phyloP scores from a whole-genome alignment of 2,329 filamentous ascomycete species.

The Trichoderma oligosporum region DNA sequence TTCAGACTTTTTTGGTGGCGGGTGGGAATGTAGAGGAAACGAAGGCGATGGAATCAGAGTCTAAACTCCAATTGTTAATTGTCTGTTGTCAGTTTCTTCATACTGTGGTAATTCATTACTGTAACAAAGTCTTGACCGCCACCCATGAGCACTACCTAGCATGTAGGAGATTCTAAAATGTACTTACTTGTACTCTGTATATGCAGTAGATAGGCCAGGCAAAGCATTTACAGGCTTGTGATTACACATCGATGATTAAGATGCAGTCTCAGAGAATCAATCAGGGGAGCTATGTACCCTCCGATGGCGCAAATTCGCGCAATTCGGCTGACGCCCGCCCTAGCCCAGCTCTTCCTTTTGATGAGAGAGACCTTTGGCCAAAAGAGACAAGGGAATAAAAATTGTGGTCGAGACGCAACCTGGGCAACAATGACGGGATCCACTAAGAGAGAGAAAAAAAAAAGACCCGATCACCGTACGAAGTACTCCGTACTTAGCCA shows the following conservation, averaged over 20 bases:
- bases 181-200: too few species aligned
- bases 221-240: slow-evolving; percentile 1
- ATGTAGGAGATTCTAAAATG: slow-evolving; percentile 2
- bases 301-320: slow-evolving; percentile 18
- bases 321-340: slow-evolving; percentile 14
- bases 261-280: neutral
- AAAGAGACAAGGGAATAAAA: neutral
- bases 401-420: neutral
- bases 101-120: too few species aligned
- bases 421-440: slow-evolving; percentile 1
- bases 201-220: neutral
- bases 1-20: too few species aligned
- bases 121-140: neutral
- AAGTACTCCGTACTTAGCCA: neutral
- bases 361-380: neutral
- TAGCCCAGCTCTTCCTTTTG: neutral
- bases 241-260: slow-evolving; percentile 17
- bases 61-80: too few species aligned
- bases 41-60: too few species aligned
- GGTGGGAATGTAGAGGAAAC: too few species aligned
- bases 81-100: too few species aligned
- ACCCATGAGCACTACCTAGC: slow-evolving; percentile 1
- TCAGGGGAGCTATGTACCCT: neutral
- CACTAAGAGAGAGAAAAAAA: neutral
- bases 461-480: slow-evolving; percentile 8